A percentile compares a stretch with the other conserved stretches of the same genome.
phyloP scores from a whole-genome alignment of 1,139 yeast species.

The Debaryomyces psychrophilus region DNA sequence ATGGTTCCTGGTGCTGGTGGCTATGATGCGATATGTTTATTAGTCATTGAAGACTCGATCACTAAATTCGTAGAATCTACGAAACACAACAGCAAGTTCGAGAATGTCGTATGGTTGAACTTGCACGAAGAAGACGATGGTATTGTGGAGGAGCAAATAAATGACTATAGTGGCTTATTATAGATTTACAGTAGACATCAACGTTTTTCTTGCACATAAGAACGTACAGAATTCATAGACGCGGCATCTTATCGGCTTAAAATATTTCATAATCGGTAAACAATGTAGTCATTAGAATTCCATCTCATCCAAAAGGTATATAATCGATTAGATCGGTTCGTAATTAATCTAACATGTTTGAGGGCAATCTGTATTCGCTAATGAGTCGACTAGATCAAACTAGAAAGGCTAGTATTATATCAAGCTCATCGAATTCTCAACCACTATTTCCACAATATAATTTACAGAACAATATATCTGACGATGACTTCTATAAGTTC shows the following conservation, averaged over 20 bases:
- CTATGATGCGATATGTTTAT: slow-evolving; percentile 82
- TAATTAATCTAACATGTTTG: not conserved
- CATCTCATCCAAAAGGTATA: not conserved
- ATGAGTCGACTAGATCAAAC: not conserved
- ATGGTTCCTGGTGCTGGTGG: slow-evolving; percentile 99
- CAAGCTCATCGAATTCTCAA: not conserved
- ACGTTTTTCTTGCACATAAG: not conserved
- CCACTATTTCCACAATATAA: not conserved
- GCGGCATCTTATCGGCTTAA: slow-evolving; percentile 5
- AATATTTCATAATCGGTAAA: slow-evolving; percentile 4
- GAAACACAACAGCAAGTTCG: slow-evolving; percentile 29
- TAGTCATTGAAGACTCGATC: slow-evolving; percentile 56
- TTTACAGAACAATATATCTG: not conserved
- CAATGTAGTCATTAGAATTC: slow-evolving; percentile 1
- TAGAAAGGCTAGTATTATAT: not conserved
- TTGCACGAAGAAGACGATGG: slow-evolving; percentile 64
- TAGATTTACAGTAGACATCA: slow-evolving; percentile 3
- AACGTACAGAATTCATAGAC: not conserved
- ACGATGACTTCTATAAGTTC: slow-evolving; percentile 11
- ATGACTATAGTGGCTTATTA: slow-evolving; percentile 33
- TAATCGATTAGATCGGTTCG: not conserved
- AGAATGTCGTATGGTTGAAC: slow-evolving; percentile 63
- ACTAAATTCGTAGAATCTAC: slow-evolving; percentile 40
- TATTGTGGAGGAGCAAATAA: slow-evolving; percentile 37
- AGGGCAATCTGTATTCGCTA: not conserved